phyloP scores from a whole-genome alignment of 202 grass and related monocot species.

The Carex sylvatica region DNA sequence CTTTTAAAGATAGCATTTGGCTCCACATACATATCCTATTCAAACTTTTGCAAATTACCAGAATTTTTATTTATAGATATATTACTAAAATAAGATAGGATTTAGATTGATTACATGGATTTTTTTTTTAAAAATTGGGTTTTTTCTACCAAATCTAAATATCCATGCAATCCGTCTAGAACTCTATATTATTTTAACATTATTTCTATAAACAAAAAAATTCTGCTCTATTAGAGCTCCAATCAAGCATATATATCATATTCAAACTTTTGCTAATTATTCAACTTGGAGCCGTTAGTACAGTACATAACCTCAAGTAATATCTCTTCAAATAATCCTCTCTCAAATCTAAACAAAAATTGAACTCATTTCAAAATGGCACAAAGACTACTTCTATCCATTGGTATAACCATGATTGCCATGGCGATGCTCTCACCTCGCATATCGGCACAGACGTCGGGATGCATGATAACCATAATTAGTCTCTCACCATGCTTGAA shows the following conservation, averaged over 20 bases:
- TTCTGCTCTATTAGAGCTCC: neutral
- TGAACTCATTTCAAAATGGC: constrained; percentile 9
- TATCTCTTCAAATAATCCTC: neutral
- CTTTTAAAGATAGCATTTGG: too few species aligned
- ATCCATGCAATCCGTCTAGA: too few species aligned
- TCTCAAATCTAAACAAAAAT: constrained; percentile 1
- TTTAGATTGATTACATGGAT: too few species aligned
- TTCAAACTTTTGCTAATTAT: constrained; percentile 18
- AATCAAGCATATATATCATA: neutral
- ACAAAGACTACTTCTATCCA: constrained; percentile 7
- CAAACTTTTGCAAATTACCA: neutral
- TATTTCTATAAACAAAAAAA: too few species aligned
- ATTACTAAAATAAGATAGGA: too few species aligned
- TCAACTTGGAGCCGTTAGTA: constrained; percentile 14
- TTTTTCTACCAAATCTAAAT: too few species aligned
- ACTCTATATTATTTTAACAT: too few species aligned
- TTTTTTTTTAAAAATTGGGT: too few species aligned
- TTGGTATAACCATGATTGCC: constrained; percentile 26
- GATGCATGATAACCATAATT: constrained; percentile 40
- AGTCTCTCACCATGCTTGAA: constrained; percentile 49
- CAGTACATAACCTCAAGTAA: neutral
- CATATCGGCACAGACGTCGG: constrained; percentile 39
- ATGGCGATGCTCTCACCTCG: neutral
- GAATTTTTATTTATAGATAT: too few species aligned
- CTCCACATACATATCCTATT: neutral